A percentile compares a stretch with the other conserved stretches of the same genome.
Evolutionary conservation across 352 stramenopile genomes (phyloP).

Genomic region (Aphanomyces cochlioides): DNA sequence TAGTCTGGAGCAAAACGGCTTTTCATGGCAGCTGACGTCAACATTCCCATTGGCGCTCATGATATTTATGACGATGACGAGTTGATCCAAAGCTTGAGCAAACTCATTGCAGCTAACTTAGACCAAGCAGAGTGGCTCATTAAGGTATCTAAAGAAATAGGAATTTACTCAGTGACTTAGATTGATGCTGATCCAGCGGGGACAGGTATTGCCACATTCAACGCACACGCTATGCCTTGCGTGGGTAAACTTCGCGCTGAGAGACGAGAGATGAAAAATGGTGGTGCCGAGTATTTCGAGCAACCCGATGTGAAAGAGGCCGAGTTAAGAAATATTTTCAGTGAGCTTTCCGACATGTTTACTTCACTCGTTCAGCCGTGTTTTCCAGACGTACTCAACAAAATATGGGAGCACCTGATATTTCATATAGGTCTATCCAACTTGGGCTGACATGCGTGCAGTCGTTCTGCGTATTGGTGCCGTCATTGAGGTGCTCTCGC

Average conservation of each 20-base stretch:
- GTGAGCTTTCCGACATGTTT: conserved; percentile 56
- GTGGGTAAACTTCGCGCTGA: conserved; percentile 64
- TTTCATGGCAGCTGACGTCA: conserved; percentile 82
- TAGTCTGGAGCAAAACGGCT: conserved; percentile 76
- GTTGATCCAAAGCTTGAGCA: conserved; percentile 71
- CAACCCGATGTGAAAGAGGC: conserved; percentile 63
- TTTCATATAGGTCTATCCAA: conserved; percentile 49
- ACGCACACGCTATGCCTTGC: conserved; percentile 53
- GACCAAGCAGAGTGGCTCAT: conserved; percentile 75
- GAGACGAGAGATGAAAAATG: conserved; percentile 37
- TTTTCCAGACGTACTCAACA: conserved; percentile 19
- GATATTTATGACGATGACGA: conserved; percentile 89
- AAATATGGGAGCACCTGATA: too few species aligned
- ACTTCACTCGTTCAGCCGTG: conserved; percentile 7
- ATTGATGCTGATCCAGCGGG: conserved; percentile 75
- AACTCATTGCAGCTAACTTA: conserved; percentile 81
- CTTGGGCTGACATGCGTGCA: conserved; percentile 52
- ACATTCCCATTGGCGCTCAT: conserved; percentile 79
- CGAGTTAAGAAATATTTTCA: conserved; percentile 48
- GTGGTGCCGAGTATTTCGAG: conserved; percentile 56
- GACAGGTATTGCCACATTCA: conserved; percentile 57
- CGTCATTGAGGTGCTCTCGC: conserved; percentile 56
- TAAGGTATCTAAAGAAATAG: conserved; percentile 31
- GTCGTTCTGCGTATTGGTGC: conserved; percentile 66
- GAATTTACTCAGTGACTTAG: conserved; percentile 2